These are phyloP conservation scores for Sarocladium kiliense DNA, from an alignment of 2,329 filamentous ascomycete genomes.

Conservation along the genomic window DNA sequence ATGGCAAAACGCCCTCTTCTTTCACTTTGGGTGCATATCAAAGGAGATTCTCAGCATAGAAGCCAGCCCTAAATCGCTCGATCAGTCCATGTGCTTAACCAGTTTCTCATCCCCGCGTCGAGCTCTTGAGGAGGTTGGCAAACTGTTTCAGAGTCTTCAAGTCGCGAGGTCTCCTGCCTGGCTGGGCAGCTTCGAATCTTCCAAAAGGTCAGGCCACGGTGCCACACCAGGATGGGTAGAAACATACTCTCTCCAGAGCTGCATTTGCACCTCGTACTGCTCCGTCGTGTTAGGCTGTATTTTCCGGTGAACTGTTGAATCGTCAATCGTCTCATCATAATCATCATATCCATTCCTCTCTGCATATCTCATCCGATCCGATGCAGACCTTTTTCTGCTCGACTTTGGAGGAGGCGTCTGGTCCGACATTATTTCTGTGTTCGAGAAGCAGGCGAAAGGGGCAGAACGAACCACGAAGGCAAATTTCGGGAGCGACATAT, in stretches of 20 bases:
- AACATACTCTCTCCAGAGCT: background rate
- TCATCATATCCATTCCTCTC: background rate
- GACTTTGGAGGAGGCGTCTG: background rate
- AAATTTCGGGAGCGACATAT: too few relatives aligned
- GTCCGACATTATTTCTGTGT: background rate
- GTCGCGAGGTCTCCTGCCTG: background rate
- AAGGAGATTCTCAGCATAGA: conserved; percentile 48
- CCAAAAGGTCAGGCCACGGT: background rate
- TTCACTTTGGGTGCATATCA: conserved; percentile 40
- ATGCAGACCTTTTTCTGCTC: background rate
- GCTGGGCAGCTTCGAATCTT: background rate
- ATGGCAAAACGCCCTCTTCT: conserved; percentile 35
- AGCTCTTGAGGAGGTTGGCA: background rate
- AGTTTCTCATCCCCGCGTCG: background rate
- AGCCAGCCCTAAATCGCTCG: conserved; percentile 32
- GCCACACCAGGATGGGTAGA: background rate
- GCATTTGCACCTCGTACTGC: background rate
- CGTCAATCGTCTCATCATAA: background rate
- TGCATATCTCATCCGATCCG: background rate
- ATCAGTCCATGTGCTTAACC: too few relatives aligned
- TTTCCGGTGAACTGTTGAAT: background rate
- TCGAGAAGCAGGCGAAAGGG: background rate
- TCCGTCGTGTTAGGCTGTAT: background rate
- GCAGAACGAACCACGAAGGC: too few relatives aligned
- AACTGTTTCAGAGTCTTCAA: background rate